These are phyloP conservation scores for Paralagenidium karlingii DNA, from an alignment of 352 stramenopile species.

Conservation along the genomic window DNA sequence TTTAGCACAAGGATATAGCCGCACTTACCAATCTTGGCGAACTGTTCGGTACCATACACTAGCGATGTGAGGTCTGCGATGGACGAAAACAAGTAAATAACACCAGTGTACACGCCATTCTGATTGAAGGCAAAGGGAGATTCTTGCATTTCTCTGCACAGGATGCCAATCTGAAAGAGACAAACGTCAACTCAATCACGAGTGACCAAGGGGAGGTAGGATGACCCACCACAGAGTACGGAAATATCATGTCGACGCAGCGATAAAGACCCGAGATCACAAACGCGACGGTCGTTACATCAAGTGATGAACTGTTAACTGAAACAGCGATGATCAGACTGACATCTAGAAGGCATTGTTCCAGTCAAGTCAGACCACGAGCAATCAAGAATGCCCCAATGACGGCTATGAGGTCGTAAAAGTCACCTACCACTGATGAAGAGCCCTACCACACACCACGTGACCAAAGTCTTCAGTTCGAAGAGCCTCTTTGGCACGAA, in stretches of 20 bases:
- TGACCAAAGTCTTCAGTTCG: conserved; percentile 32
- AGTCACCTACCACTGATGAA: conserved; percentile 23
- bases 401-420: not conserved
- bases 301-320: conserved; percentile 25
- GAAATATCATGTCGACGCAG: conserved; percentile 47
- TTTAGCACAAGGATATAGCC: too few relatives aligned
- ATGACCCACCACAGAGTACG: conserved; percentile 68
- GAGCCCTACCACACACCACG: conserved; percentile 29
- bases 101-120: conserved; percentile 65
- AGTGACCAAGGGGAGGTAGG: too few relatives aligned
- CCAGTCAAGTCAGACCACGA: not conserved
- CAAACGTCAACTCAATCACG: too few relatives aligned
- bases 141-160: conserved; percentile 65
- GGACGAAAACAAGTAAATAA: conserved; percentile 52
- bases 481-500: conserved; percentile 37
- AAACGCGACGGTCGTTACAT: conserved; percentile 37
- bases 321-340: conserved; percentile 36
- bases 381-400: conserved; percentile 1
- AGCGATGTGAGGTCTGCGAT: conserved; percentile 58
- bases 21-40: conserved; percentile 37
- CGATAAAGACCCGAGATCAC: conserved; percentile 47
- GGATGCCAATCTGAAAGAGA: too few relatives aligned
- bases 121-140: conserved; percentile 58
- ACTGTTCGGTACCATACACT: conserved; percentile 53
- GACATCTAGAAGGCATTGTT: conserved; percentile 9